Base-by-base conservation (phyloP, 768 basidiomycete genomes). In the Leccinum olivaceopallidum region DNA sequence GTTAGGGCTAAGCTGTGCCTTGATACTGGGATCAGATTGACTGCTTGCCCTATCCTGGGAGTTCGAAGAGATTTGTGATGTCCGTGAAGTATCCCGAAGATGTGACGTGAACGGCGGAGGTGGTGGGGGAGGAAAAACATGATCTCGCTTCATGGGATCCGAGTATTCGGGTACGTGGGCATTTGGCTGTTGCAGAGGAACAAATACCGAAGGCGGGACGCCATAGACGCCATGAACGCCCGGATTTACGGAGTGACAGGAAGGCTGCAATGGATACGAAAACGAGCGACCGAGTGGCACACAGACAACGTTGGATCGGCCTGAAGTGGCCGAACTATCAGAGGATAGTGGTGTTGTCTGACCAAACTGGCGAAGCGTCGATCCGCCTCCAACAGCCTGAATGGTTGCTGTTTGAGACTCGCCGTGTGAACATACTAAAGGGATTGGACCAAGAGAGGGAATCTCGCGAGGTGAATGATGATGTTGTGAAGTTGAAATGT, bases 371-470 rank as follows among this genome's bases (percentile, higher is more conserved):
- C 22, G n/a, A 6, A 58, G 34, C 28, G n/a, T 39, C 22, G 13
- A 59, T 24, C 50, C 52, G 34, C 49, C 47, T 28, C 39, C 51
- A 13, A 51, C 20, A 44, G 44, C 16, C 37, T 20, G 44, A 55
- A 37, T 36, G 9, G 53, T 34, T 14, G 24, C 51, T 48, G 30
- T 47, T 32, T n/a, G 54, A 6, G 10, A 26, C 34, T 42, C 28
- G 8, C 53, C 50, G 53, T 67, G 60, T 53, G 62, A 65, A 53
- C 24, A 39, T 34, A 14, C n/a, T 37, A 59, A 56, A 56, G 56
- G 36, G 47, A 54, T 44, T 56, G 57, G 16, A 28, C 20, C 52
- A 6, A 30, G 32, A 49, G 53, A 32, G 32, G 59, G 51, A 26
- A 55, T 49, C 6, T 24, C 30, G 39, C n/a, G 36, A 24, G 42